Base-by-base conservation (phyloP, 176 grass and related monocot genomes). In the Phoenix dactylifera region DNA sequence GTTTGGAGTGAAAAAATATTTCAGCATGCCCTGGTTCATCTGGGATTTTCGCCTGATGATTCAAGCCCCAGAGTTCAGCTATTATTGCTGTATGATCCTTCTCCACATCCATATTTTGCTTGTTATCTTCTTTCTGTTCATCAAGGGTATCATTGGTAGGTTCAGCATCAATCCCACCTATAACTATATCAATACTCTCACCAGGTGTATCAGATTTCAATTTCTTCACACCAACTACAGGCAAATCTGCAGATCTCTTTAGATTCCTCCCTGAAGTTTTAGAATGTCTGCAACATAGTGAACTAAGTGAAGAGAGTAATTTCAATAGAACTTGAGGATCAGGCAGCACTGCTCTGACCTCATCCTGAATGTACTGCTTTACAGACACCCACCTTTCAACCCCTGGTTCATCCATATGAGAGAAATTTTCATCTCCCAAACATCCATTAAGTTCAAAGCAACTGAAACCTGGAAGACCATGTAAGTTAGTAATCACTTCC, bases 251-350 rank as follows among this genome's bases (percentile, higher is more conserved):
- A 16, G 26, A 59, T 66, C 82, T 90, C 67, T 90, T 84, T 55
- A 19, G 60, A 54, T 57, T 68, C 48, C 24, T 65, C 66, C 56
- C 56, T 56, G 79, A 74, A 66, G 16, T 64, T 39, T 53, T 80
- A 54, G 81, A 66, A 81, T 72, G 60, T 67, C 76, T 84, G 69
- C 71, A 74, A 76, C 86, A 67, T 44, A 72, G 51, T 71, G 77
- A 81, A 76, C 86, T 70, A 28, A 72, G 51, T 71, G 77, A 81
- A 53, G 86, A 90, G 14, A 96, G 77, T 73, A 96, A 79, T 79
- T 96, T 96, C n/a, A 90, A 69, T 50, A 90, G 60, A 24, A 96
- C 86, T 83, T 96, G 91, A 15, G 80, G 80, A 76, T 96, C 91
- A 80, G 91, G 86, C 52, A 96, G 77, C 62, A 68, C 68, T 67